Evolutionary conservation across 116 monocot species (phyloP).

Genomic region (Phalaenopsis hybrid): DNA sequence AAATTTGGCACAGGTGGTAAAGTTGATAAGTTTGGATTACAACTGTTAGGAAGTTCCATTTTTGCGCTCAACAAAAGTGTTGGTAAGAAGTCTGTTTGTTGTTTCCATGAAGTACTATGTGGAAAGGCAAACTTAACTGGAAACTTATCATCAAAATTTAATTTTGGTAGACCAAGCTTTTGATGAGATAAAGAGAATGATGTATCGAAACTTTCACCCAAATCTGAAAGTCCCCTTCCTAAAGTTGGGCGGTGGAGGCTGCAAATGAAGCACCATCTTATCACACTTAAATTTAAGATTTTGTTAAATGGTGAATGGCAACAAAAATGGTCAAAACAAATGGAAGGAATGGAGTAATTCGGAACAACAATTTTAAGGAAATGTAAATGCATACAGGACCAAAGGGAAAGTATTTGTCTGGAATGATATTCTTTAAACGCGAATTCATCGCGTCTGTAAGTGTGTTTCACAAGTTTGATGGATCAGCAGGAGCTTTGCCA

Average conservation of each 20-base stretch:
- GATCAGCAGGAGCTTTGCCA: constrained; percentile 6
- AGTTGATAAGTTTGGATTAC: constrained; percentile 34
- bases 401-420: constrained; percentile 60
- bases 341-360: not conserved
- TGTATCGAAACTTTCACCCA: constrained; percentile 24
- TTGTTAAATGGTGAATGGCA: not conserved
- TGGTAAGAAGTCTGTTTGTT: constrained; percentile 40
- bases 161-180: constrained; percentile 47
- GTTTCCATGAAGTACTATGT: constrained; percentile 20
- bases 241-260: constrained; percentile 26
- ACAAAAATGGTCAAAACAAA: not conserved
- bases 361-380: not conserved
- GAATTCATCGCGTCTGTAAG: constrained; percentile 29
- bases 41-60: constrained; percentile 22
- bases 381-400: constrained; percentile 37
- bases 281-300: constrained; percentile 6
- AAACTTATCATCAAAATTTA: constrained; percentile 30
- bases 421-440: constrained; percentile 38
- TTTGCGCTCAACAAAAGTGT: constrained; percentile 47
- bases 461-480: constrained; percentile 20
- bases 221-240: constrained; percentile 21
- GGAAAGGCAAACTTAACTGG: constrained; percentile 27
- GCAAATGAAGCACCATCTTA: constrained; percentile 18
- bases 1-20: constrained; percentile 52
- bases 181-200: constrained; percentile 59